phyloP scores from a whole-genome alignment of 768 basidiomycete genomes.

The Termitomyces sp. region DNA sequence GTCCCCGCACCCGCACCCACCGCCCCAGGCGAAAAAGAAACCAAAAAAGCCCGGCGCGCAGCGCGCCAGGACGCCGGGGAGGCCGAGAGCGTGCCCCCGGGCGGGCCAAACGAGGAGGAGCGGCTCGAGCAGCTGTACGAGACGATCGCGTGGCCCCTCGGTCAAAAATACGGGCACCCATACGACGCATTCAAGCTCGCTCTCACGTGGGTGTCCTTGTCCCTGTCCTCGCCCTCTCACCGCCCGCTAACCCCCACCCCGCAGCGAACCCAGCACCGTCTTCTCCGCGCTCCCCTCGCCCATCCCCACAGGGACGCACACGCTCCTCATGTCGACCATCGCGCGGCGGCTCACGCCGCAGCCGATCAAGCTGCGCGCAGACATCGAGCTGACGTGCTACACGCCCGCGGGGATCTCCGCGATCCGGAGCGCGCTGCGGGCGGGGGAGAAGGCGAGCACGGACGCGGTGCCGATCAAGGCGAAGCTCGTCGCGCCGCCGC shows the following conservation, averaged over 20 bases:
- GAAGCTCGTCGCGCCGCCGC: slow-evolving; percentile 91
- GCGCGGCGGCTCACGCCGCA: slow-evolving; percentile 95
- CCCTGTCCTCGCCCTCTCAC: neutral
- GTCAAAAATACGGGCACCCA: slow-evolving; percentile 88
- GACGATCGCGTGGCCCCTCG: slow-evolving; percentile 89
- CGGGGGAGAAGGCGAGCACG: slow-evolving; percentile 84
- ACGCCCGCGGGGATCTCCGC: slow-evolving; percentile 94
- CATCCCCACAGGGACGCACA: slow-evolving; percentile 52
- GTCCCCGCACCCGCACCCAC: too few species aligned
- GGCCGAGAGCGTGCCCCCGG: slow-evolving; percentile 29
- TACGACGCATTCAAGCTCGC: slow-evolving; percentile 98
- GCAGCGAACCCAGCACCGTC: slow-evolving; percentile 61
- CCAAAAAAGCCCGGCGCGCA: slow-evolving; percentile 43
- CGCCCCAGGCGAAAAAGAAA: slow-evolving; percentile 41
- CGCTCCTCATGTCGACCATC: slow-evolving; percentile 75
- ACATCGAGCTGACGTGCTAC: slow-evolving; percentile 97
- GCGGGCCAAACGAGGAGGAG: slow-evolving; percentile 65
- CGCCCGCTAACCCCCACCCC: slow-evolving; percentile 6
- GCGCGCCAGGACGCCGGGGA: slow-evolving; percentile 45
- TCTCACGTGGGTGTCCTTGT: slow-evolving; percentile 77
- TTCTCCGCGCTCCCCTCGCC: slow-evolving; percentile 65
- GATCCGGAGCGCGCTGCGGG: slow-evolving; percentile 86
- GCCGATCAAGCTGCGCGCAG: slow-evolving; percentile 97
- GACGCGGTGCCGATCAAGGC: slow-evolving; percentile 96
- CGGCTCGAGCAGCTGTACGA: slow-evolving; percentile 87